Evolutionary conservation across 805 yeast genomes (phyloP), one percentile per base, ranked within the genome.

Genomic region (Blastobotrys americana): DNA sequence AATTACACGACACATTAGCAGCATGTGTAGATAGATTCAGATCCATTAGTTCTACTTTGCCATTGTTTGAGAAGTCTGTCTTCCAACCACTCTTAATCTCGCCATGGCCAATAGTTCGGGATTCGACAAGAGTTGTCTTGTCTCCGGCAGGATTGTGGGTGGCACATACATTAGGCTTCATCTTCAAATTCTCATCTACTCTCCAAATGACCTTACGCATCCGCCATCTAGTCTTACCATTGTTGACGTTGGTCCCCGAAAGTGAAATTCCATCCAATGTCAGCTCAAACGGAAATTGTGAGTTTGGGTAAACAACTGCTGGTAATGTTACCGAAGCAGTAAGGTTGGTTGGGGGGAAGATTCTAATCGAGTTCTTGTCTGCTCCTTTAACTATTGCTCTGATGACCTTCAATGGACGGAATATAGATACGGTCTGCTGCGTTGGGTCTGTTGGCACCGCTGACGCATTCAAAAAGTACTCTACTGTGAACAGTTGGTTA

Each of bases 21-120:
- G 72, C 55, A 10, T 49, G 50, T 5, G 67, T 49, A 42, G 64
- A 57, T 41, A 67, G 47, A 15, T 65, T 65, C 18, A 54, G 41
- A 20, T 50, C 46, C 28, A 55, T 49, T 60, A 88, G 61, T 61
- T 87, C 96, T 48, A 89, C 80, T 44, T 77, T 72, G 3, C 98
- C 98, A 37, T 72, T 72, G 35, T 78, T 82, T 4, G 79, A 65
- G 59, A 82, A 89, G 63, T 93, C 98, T 1, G 93, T 78, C 61
- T 93, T 93, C 99, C 99, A 93, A 3, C 99, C 99, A 23, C 76
- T 71, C 58, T 84, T 85, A 58, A 87, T 64, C 49, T 85, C 95
- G 8, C 96, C 96, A 44, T 79, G 74, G 9, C 82, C 75, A 5
- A 93, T 68, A 3, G 84, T 76, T 23, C 89, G 72, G 5, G 75